Conservation (phyloP, 768 basidiomycete genomes). For the Tulasnella sp. region DNA sequence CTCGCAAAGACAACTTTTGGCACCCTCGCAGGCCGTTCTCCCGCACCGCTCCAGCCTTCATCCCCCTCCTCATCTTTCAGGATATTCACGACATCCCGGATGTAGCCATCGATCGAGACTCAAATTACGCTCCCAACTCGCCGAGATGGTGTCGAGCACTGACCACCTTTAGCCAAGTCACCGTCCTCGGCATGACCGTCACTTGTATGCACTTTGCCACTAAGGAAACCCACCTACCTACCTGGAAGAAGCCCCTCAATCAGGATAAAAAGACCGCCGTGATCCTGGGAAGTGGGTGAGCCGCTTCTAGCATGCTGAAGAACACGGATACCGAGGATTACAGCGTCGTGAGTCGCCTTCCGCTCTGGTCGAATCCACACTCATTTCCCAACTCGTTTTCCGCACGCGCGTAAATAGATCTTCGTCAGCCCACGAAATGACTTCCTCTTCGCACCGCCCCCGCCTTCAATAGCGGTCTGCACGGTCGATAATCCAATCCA, state of each 20-base stretch:
- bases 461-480: no score
- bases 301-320: constrained; percentile 86
- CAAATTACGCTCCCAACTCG: neutral
- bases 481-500: no score
- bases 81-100: constrained; percentile 3
- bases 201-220: constrained; percentile 72
- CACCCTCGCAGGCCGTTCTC: constrained; percentile 1
- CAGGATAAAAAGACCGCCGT: constrained; percentile 88
- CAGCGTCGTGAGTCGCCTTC: constrained; percentile 70
- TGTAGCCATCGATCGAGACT: neutral
- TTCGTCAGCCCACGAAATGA: no score
- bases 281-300: constrained; percentile 95
- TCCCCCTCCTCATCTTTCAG: neutral
- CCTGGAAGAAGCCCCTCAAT: constrained; percentile 76
- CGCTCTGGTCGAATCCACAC: no score
- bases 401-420: no score
- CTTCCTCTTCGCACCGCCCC: no score
- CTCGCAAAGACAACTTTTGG: neutral
- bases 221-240: constrained; percentile 73
- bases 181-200: constrained; percentile 55
- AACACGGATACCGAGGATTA: constrained; percentile 85
- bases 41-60: neutral
- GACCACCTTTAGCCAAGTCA: constrained; percentile 63
- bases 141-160: constrained; percentile 44
- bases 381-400: no score